Percentiles rank a stretch among this genome's conserved stretches.
phyloP scores from a whole-genome alignment of 306 rosid genomes.

The Abrus pulchellus region DNA sequence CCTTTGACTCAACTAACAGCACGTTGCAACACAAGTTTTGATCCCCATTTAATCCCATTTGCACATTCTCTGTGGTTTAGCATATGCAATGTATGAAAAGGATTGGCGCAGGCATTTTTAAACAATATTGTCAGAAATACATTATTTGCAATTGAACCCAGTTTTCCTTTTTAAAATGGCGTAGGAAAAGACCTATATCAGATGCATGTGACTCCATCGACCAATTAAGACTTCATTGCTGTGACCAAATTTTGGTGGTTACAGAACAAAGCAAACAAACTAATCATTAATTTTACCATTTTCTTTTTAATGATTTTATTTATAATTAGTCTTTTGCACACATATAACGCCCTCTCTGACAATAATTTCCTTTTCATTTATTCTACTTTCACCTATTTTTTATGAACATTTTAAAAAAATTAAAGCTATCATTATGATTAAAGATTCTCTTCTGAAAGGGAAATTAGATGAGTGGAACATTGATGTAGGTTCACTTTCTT shows the following conservation, averaged over 20 bases:
- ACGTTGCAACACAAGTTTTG: conserved; percentile 34
- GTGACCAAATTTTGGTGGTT: conserved; percentile 54
- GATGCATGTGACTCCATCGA: conserved; percentile 65
- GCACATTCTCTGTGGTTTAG: conserved; percentile 46
- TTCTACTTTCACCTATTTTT: conserved; percentile 7
- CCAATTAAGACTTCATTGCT: conserved; percentile 38
- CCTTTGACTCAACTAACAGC: conserved; percentile 43
- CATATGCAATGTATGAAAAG: conserved; percentile 43
- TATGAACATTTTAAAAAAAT: background rate
- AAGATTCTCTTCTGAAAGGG: conserved; percentile 44
- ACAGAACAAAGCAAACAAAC: conserved; percentile 50
- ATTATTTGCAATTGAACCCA: conserved; percentile 1
- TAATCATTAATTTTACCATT: conserved; percentile 52
- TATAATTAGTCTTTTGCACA: conserved; percentile 25
- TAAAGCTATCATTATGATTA: conserved; percentile 39
- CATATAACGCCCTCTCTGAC: conserved; percentile 26
- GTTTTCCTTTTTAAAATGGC: conserved; percentile 17
- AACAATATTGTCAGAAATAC: conserved; percentile 26
- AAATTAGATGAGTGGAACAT: conserved; percentile 21
- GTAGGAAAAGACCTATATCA: conserved; percentile 49
- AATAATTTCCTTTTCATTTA: conserved; percentile 44
- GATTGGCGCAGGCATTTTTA: background rate
- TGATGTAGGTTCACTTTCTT: conserved; percentile 47
- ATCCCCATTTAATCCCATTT: conserved; percentile 26
- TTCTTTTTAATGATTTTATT: conserved; percentile 32